Base-by-base conservation (phyloP, 2,329 filamentous ascomycete genomes). In the Ophiostoma novo-ulmi region DNA sequence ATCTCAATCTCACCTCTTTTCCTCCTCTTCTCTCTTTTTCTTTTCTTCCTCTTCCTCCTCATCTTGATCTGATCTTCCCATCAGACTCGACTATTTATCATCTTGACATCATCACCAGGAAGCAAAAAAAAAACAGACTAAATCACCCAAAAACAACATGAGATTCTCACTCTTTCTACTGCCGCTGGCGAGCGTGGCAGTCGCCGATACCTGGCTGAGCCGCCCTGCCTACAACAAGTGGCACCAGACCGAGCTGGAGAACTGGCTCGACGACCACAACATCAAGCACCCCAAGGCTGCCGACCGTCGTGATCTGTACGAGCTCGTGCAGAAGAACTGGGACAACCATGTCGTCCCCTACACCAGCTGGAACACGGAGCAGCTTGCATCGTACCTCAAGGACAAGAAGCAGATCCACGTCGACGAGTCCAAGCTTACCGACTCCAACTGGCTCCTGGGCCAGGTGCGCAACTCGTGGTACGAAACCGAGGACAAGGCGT, bases 211-310 rank as follows among this genome's bases (percentile, higher is more conserved):
- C 80, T 97, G 93, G 93, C 93, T 97, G 78, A 88, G 87, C 78
- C 95, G 93, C 81, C 84, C 92, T 78, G 94, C 90, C 20, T 98
- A 98, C 85, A 97, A 98, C 83, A 97, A 95, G 80, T 99, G 95
- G 95, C 94, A 98, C 77, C 90, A 98, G 84, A 97, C 92, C 31
- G 95, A 99, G 85, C 88, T 99, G 39, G 94, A 99, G 83, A 88
- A 94, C 77, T 99, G 95, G 95, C 88, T 99, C 68, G 91, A 91
- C 39, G 95, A 99, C 79, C 87, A 98, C 82, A 88, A 94, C 79
- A 85, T 99, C 71, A 93, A 94, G 11, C 93, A 97, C 79, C 93
- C 95, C n/a, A 89, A 88, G 13, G 88, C 94, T 13, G 89, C 94
- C 67, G 93, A 97, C 81, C 93, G 95, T 77, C 97, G 95, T 81